Conservation (phyloP, 2,329 filamentous ascomycete genomes). For the Pseudofabraea citricarpa region DNA sequence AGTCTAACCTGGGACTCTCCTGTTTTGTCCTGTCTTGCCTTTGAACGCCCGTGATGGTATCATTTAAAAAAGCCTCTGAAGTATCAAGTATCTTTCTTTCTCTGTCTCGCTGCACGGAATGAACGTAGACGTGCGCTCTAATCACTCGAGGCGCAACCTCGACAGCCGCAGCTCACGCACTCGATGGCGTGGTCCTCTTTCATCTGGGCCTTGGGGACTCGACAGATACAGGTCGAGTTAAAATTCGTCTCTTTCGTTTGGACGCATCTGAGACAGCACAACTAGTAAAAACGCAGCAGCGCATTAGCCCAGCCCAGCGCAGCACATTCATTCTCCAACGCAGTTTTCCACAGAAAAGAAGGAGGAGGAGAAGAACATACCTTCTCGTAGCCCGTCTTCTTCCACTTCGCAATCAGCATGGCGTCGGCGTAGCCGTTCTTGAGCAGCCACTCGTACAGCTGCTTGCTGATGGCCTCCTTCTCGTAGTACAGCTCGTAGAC, state of each 20-base stretch:
- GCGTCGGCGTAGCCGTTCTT: slow-evolving; percentile 97
- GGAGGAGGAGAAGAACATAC: slow-evolving; percentile 38
- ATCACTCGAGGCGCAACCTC: slow-evolving; percentile 84
- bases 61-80: slow-evolving; percentile 9
- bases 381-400: slow-evolving; percentile 99
- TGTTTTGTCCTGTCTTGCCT: no score
- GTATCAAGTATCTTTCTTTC: no score
- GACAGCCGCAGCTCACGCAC: slow-evolving; percentile 92
- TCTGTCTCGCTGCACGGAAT: no score
- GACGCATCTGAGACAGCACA: slow-evolving; percentile 93
- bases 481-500: slow-evolving; percentile 98
- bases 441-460: slow-evolving; percentile 90
- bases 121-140: no score
- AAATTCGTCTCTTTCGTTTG: slow-evolving; percentile 99
- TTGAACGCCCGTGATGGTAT: slow-evolving; percentile 18
- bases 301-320: no score
- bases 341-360: not conserved
- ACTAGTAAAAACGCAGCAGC: slow-evolving; percentile 38
- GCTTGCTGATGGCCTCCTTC: slow-evolving; percentile 89
- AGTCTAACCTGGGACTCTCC: no score
- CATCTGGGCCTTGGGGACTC: slow-evolving; percentile 82
- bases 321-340: no score
- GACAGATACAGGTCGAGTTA: slow-evolving; percentile 94
- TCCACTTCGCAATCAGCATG: slow-evolving; percentile 98
- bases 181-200: slow-evolving; percentile 89